Conservation (phyloP, 2,329 filamentous ascomycete species). For the Aspergillus flavus region DNA sequence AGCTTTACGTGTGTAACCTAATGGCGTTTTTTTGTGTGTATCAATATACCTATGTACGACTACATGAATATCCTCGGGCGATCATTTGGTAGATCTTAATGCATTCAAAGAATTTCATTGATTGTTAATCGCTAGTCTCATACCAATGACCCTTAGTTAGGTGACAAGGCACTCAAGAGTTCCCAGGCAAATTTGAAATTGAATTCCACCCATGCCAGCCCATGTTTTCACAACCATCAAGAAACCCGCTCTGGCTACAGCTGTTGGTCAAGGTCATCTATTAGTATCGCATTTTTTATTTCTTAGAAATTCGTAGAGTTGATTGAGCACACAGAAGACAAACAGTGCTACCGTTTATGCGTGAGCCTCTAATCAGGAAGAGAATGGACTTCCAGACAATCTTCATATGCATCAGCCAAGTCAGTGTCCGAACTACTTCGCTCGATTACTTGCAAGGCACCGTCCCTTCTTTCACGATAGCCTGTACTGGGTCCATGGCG, state of each 20-base stretch:
- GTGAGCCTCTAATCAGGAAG: conserved; percentile 20
- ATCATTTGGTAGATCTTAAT: conserved; percentile 6
- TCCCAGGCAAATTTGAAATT: background rate
- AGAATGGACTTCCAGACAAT: conserved; percentile 30
- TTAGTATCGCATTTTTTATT: background rate
- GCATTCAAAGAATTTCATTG: background rate
- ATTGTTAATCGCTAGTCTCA: background rate
- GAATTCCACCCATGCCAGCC: background rate
- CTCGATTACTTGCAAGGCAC: background rate
- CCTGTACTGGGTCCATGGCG: background rate
- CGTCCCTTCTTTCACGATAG: background rate
- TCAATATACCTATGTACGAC: conserved; percentile 36
- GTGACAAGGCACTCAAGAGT: background rate
- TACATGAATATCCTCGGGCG: conserved; percentile 27
- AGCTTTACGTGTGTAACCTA: background rate
- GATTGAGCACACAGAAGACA: background rate
- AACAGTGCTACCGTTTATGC: background rate
- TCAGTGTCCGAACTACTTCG: conserved; percentile 23
- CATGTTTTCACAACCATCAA: background rate
- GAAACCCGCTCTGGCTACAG: background rate
- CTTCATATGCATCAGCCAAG: conserved; percentile 26
- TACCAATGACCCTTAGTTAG: background rate
- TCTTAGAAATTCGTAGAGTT: background rate
- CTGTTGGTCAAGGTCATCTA: background rate
- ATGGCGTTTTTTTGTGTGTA: conserved; percentile 14